Evolutionary conservation across 345 rosid species (phyloP).

Genomic region (Populus tremula): DNA sequence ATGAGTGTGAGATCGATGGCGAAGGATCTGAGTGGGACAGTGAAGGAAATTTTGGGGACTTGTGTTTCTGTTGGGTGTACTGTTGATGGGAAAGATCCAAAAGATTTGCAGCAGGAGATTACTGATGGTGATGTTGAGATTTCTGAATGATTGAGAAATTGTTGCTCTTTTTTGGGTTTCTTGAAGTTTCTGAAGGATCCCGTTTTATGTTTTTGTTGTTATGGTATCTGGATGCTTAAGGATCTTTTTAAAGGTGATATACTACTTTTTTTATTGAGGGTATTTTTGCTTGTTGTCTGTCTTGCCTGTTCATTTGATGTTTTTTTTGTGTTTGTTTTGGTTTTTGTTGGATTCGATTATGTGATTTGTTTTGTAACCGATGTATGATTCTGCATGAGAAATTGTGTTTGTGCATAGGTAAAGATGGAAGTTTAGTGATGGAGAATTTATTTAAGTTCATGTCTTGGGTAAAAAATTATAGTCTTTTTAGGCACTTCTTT

Average conservation of each 20-base stretch:
- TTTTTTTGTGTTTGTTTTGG: neutral
- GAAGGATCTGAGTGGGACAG: constrained; percentile 13
- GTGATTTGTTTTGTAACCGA: neutral
- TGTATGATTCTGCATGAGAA: neutral
- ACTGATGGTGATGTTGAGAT: constrained; percentile 22
- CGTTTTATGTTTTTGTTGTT: neutral
- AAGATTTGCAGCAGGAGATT: constrained; percentile 19
- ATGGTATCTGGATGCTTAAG: neutral
- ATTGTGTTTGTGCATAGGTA: neutral
- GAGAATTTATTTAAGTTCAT: neutral
- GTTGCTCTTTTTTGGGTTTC: neutral
- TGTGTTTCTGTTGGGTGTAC: constrained; percentile 24
- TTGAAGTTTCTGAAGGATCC: neutral
- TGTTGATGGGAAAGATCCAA: constrained; percentile 19
- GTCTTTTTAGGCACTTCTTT: too few relatives aligned
- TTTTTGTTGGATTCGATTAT: neutral
- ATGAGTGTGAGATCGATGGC: constrained; percentile 19
- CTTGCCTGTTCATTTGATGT: neutral
- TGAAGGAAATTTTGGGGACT: constrained; percentile 16
- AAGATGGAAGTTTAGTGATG: neutral
- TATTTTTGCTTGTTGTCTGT: neutral
- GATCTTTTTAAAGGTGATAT: neutral
- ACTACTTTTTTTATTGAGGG: neutral
- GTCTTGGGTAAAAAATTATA: neutral
- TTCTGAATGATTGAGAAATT: constrained; percentile 5